Conservation (phyloP, 164 flowering plant genomes). For the Stephania japonica region DNA sequence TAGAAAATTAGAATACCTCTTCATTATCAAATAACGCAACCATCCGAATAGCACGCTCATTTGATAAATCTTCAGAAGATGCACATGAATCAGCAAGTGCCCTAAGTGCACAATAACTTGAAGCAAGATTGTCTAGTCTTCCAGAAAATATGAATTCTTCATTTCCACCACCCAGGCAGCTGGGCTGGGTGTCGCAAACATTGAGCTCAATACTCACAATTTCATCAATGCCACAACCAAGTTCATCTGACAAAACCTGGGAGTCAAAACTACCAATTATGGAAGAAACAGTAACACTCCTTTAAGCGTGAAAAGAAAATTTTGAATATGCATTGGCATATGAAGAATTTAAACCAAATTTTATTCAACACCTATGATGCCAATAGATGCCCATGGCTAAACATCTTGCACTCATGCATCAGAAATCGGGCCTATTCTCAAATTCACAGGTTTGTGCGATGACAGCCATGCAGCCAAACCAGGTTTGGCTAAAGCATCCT, state of each 20-base stretch:
- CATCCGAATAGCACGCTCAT: slow-evolving; percentile 77
- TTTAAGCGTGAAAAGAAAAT: neutral
- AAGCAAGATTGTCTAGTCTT: slow-evolving; percentile 89
- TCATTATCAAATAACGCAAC: slow-evolving; percentile 93
- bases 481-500: neutral
- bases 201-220: slow-evolving; percentile 67
- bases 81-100: slow-evolving; percentile 84
- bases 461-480: too few species aligned
- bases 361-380: neutral
- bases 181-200: slow-evolving; percentile 90
- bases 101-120: slow-evolving; percentile 84
- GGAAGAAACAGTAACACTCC: slow-evolving; percentile 4
- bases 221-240: slow-evolving; percentile 59
- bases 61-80: slow-evolving; percentile 45
- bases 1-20: slow-evolving; percentile 56
- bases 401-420: neutral
- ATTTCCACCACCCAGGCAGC: slow-evolving; percentile 93
- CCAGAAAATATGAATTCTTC: slow-evolving; percentile 94
- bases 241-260: slow-evolving; percentile 72
- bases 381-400: neutral
- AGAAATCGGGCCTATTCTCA: too few species aligned
- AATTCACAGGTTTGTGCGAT: too few species aligned
- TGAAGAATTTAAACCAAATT: neutral
- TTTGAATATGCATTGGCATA: neutral
- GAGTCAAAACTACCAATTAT: neutral